Percentiles rank a stretch among this genome's conserved stretches.
phyloP scores from a whole-genome alignment of 257 asterid species.

The Paulownia fortunei region DNA sequence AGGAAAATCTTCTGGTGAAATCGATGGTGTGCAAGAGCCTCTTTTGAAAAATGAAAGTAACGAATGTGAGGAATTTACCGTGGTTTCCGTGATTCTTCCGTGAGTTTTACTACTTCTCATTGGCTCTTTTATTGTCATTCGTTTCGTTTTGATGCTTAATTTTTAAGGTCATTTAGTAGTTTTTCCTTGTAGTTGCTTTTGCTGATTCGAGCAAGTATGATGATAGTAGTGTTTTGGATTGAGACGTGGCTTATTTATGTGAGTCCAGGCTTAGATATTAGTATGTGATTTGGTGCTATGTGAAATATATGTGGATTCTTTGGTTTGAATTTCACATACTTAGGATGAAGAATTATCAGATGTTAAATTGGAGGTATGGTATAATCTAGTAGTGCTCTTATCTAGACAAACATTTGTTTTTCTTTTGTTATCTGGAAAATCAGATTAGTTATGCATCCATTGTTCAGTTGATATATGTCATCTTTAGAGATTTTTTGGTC shows the following conservation, averaged over 20 bases:
- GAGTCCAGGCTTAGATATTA: not conserved
- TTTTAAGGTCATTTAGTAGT: not conserved
- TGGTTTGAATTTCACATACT: not conserved
- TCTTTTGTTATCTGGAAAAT: not conserved
- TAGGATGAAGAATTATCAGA: not conserved
- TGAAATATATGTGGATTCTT: not conserved
- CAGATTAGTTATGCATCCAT: not conserved
- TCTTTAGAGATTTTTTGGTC: not conserved
- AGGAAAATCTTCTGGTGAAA: conserved; percentile 48
- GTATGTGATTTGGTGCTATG: not conserved
- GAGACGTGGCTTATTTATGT: not conserved
- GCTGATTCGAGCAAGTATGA: conserved; percentile 2
- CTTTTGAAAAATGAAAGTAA: conserved; percentile 47
- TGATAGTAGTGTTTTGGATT: not conserved
- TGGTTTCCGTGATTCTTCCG: conserved; percentile 73
- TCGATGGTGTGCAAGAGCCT: conserved; percentile 51
- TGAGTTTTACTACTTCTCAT: conserved; percentile 44
- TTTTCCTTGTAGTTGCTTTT: not conserved
- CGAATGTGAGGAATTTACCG: conserved; percentile 62
- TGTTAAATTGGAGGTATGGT: not conserved
- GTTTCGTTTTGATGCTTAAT: not conserved
- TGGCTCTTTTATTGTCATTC: not conserved
- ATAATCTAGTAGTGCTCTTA: not conserved
- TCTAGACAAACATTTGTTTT: not conserved
- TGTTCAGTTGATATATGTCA: not conserved